Evolutionary conservation across 768 basidiomycete genomes (phyloP), one percentile per base, ranked within the genome.

Genomic region (Mycena latifolia): DNA sequence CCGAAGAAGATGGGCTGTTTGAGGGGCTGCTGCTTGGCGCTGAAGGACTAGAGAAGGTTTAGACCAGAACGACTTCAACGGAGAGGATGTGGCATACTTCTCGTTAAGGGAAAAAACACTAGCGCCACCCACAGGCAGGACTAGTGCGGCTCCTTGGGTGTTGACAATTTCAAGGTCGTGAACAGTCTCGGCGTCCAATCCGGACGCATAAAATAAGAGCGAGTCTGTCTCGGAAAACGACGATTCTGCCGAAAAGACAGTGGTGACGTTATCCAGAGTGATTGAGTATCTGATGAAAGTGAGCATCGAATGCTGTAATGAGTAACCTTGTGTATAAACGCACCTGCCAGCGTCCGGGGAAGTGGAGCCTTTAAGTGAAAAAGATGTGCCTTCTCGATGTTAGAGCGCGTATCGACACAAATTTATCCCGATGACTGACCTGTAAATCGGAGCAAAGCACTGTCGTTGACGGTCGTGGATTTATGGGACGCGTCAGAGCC

Each of bases 151-250:
- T 43, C 86, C 85, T 64, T 86, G 85, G 39, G 80, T 79, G 73
- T 94, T 94, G 29, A 76, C 77, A 41, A 94, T 77, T 15, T 81
- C 73, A 25, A 94, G 72, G 5, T 78, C 72, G 72, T 94, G 92
- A 17, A 70, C 57, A 9, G 67, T 33, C 55, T 76, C 77, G 17
- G 85, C 80, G 69, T 92, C 81, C 48, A 94, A 82, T 20, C 86
- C 87, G 22, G 87, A 86, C 41, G 85, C 82, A 69, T 84, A 89
- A 74, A 88, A 94, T 14, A 94, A 80, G 5, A 92, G 78, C 14
- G 87, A 80, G 61, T 85, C 74, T 50, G 82, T 74, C 29, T 84
- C 77, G 39, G 78, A 82, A 72, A 86, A 89, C 0, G 88, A 87
- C 5, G 89, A 86, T 59, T 77, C 76, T 3, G 84, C 86, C 31